Evolutionary conservation across 1,284 basidiomycete species (phyloP), one percentile per base, ranked within the genome.

Genomic region (Chalciporus piperatoides): DNA sequence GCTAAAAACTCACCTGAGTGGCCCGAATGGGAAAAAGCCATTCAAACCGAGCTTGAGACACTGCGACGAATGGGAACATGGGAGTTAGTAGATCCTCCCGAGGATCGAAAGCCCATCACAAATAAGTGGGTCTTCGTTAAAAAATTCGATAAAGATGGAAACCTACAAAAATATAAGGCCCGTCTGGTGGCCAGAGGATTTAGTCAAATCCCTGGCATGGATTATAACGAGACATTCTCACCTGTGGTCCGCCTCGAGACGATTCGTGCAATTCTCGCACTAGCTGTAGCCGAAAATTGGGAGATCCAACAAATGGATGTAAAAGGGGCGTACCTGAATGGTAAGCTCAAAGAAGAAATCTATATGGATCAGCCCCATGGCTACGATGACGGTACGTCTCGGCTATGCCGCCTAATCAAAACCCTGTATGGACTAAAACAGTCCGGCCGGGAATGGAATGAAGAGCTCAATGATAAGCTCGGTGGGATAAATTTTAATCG

Each of bases 371-470:
- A 51, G 35, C 49, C 39, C 5, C 27, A 41, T 21, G 48, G 48
- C 1, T 49, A 17, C 12, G 8, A 49, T 2, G 27, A 44, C n/a
- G 17, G 24, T 8, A 30, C 19, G 12, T 39, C 7, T 28, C 27
- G 4, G 9, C 8, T n/a, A 17, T 46, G n/a, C 8, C 9, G 28
- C 2, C 41, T 43, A n/a, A 19, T 23, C 8, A 32, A 43, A 14
- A n/a, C 44, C 7, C 19, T 46, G 0, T 46, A 46, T 14, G n/a
- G 30, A 6, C 14, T 46, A 10, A 46, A 46, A n/a, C 38, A 46
- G 32, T 28, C 38, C 6, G 25, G 28, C 3, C 17, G 14, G 0
- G 44, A 59, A 36, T 68, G 64, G 60, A 62, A 69, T 19, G 11
- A 49, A 9, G 33, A 52, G 6, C 19, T 62, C 0, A 11, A 56